Conservation (phyloP, 2,329 filamentous ascomycete genomes). For the Ophiocordyceps polyrhachis-furcata region DNA sequence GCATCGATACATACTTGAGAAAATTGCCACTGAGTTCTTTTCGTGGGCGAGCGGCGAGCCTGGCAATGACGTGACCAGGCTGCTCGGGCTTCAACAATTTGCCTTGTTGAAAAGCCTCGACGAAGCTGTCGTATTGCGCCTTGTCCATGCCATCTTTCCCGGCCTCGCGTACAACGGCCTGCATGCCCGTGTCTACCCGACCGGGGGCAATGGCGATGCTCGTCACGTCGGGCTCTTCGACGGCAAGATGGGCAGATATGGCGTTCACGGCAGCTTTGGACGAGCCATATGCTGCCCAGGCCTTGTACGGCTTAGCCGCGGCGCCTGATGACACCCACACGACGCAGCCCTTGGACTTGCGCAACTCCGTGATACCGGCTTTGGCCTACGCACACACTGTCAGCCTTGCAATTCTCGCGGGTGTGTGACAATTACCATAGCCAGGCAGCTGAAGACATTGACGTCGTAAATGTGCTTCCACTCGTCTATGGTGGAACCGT, state of each 20-base stretch:
- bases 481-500: conserved; percentile 45
- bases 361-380: conserved; percentile 49
- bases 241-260: conserved; percentile 49
- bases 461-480: conserved; percentile 64
- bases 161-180: conserved; percentile 54
- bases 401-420: background rate
- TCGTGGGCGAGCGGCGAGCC: conserved; percentile 46
- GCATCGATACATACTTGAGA: conserved; percentile 34
- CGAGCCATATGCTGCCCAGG: conserved; percentile 68
- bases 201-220: conserved; percentile 60
- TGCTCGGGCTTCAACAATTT: conserved; percentile 63
- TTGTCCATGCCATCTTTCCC: conserved; percentile 30
- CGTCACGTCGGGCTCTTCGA: conserved; percentile 61
- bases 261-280: conserved; percentile 75
- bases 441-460: conserved; percentile 73
- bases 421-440: conserved; percentile 37
- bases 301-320: conserved; percentile 41
- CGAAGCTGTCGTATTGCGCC: conserved; percentile 47
- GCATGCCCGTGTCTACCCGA: conserved; percentile 80
- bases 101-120: conserved; percentile 48
- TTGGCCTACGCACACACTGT: conserved; percentile 34
- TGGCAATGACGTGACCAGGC: conserved; percentile 73
- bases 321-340: conserved; percentile 71
- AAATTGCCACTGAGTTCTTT: conserved; percentile 58
- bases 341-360: conserved; percentile 49